phyloP scores from a whole-genome alignment of 768 basidiomycete species.

The Austroboletus festivus region DNA sequence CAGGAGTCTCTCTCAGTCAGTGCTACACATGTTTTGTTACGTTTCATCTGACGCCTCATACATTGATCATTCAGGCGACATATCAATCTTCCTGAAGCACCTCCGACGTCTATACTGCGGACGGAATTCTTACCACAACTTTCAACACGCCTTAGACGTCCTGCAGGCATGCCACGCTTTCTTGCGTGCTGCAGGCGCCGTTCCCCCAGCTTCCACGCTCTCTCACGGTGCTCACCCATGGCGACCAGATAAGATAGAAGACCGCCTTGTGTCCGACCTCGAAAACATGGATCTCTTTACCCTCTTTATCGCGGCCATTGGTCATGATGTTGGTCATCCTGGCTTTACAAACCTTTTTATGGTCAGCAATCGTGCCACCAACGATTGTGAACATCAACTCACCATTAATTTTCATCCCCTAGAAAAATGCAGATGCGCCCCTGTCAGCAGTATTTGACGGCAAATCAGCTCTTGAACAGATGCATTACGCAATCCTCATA shows the following conservation, averaged over 20 bases:
- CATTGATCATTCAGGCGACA: constrained; percentile 49
- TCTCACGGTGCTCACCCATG: constrained; percentile 37
- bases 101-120: constrained; percentile 89
- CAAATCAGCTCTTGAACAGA: constrained; percentile 85
- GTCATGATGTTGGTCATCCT: constrained; percentile 97
- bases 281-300: constrained; percentile 76
- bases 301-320: constrained; percentile 87
- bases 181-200: constrained; percentile 71
- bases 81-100: constrained; percentile 77
- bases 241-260: constrained; percentile 38
- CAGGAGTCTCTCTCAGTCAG: constrained; percentile 59
- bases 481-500: constrained; percentile 83
- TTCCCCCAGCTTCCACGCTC: constrained; percentile 71
- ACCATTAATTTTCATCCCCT: constrained; percentile 7
- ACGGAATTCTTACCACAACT: constrained; percentile 96
- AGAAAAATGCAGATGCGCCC: constrained; percentile 94
- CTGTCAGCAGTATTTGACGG: constrained; percentile 86
- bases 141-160: constrained; percentile 94
- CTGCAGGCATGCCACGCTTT: constrained; percentile 90
- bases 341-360: constrained; percentile 93
- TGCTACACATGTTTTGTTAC: constrained; percentile 23
- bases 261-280: constrained; percentile 40
- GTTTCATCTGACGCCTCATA: constrained; percentile 19
- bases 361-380: constrained; percentile 44
- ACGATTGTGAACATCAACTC: neutral